Evolutionary conservation across 192 early-diverging fungal genomes (phyloP).

Genomic region (Coemansia sp.): DNA sequence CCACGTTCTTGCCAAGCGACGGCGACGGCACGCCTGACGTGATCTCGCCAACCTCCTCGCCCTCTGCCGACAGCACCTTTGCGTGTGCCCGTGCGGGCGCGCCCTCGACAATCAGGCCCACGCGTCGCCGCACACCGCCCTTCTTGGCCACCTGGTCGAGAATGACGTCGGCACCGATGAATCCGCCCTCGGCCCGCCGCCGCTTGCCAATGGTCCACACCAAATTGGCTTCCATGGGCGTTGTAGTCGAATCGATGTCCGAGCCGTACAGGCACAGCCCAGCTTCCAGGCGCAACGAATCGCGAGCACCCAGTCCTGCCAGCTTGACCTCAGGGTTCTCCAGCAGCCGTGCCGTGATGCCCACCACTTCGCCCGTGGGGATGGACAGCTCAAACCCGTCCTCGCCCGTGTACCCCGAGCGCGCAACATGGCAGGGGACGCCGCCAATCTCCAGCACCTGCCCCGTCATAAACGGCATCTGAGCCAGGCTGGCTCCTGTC

Average conservation of each 20-base stretch:
- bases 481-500: conserved; percentile 56
- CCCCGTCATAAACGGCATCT: conserved; percentile 90
- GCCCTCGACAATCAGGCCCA: conserved; percentile 88
- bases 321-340: conserved; percentile 74
- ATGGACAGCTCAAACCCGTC: conserved; percentile 99
- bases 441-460: conserved; percentile 70
- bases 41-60: conserved; percentile 71
- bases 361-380: conserved; percentile 65
- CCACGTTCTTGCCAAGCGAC: conserved; percentile 90
- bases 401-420: conserved; percentile 98
- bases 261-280: conserved; percentile 97
- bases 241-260: conserved; percentile 88
- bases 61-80: conserved; percentile 63
- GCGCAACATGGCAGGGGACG: conserved; percentile 80
- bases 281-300: conserved; percentile 93
- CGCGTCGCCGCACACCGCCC: conserved; percentile 72
- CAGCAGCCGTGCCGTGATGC: conserved; percentile 68
- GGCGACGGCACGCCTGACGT: conserved; percentile 94
- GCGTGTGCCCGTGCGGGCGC: conserved; percentile 85
- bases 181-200: conserved; percentile 83
- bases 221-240: conserved; percentile 90
- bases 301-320: conserved; percentile 93
- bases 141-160: conserved; percentile 79
- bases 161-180: conserved; percentile 84
- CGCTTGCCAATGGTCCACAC: conserved; percentile 96